These are phyloP conservation scores for Mariannaea sp. DNA, from an alignment of 2,329 filamentous ascomycete species.

Conservation along the genomic window DNA sequence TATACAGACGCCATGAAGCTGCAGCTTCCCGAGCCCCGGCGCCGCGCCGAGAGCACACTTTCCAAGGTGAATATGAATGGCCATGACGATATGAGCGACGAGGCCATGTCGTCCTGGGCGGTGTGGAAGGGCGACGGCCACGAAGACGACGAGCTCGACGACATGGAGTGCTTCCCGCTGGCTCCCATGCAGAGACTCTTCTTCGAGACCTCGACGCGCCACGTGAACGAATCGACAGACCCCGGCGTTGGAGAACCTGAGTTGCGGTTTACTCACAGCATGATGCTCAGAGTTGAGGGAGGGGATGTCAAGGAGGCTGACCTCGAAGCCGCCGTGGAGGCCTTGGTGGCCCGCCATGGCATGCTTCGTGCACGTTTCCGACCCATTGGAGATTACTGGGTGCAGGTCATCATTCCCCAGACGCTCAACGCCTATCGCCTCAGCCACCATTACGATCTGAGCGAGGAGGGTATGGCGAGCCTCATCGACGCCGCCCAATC, in stretches of 20 bases:
- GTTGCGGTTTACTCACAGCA: constrained; percentile 57
- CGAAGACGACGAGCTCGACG: constrained; percentile 30
- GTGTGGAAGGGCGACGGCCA: constrained; percentile 40
- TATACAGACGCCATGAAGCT: constrained; percentile 53
- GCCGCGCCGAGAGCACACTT: background rate
- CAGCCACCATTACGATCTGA: constrained; percentile 47
- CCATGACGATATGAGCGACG: too few species aligned
- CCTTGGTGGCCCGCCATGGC: constrained; percentile 54
- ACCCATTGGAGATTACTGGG: constrained; percentile 48
- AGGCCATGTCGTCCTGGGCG: constrained; percentile 17
- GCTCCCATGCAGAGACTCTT: constrained; percentile 61
- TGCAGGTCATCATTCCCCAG: constrained; percentile 50
- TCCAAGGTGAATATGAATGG: too few species aligned
- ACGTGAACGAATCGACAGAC: constrained; percentile 39
- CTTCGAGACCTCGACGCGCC: constrained; percentile 53
- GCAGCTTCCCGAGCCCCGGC: constrained; percentile 47
- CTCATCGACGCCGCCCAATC: constrained; percentile 49
- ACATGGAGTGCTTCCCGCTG: constrained; percentile 49
- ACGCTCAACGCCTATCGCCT: constrained; percentile 51
- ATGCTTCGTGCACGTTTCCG: constrained; percentile 57
- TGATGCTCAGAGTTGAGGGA: constrained; percentile 53
- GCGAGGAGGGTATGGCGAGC: constrained; percentile 48
- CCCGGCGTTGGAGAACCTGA: constrained; percentile 37
- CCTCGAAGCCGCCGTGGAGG: constrained; percentile 53
- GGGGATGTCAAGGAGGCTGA: constrained; percentile 48